Conservation (phyloP, 768 basidiomycete genomes). For the Terana coerulea region DNA sequence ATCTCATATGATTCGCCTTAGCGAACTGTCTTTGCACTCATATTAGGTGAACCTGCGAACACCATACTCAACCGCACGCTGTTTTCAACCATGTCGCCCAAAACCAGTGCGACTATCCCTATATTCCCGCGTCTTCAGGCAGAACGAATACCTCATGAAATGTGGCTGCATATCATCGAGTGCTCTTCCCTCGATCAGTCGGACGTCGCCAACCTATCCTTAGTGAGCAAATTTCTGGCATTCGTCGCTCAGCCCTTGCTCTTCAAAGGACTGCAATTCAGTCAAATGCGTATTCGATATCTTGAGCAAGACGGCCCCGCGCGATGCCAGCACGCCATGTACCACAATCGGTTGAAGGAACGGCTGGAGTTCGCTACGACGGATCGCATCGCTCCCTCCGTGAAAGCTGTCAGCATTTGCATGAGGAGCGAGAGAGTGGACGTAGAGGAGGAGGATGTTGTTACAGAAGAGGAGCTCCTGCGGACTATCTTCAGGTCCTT, state of each 20-base stretch:
- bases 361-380: conserved; percentile 8
- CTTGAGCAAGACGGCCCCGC: not conserved
- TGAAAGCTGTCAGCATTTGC: conserved; percentile 3
- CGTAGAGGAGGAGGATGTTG: not conserved
- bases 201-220: conserved; percentile 5
- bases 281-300: not conserved
- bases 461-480: conserved; percentile 1
- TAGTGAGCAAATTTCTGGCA: conserved; percentile 11
- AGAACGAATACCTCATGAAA: conserved; percentile 6
- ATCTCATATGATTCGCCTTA: no score
- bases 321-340: not conserved
- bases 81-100: no score
- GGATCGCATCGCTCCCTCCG: conserved; percentile 1
- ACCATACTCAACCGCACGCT: no score
- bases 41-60: no score
- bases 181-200: not conserved
- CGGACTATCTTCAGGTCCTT: conserved; percentile 3
- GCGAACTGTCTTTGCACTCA: no score
- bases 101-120: no score
- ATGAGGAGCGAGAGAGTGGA: not conserved
- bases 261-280: conserved; percentile 1
- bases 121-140: no score
- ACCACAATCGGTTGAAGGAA: conserved; percentile 1
- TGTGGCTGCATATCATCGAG: conserved; percentile 11
- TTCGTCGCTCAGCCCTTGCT: conserved; percentile 11